Conservation (phyloP, 257 asterid species). For the Misopates orontium region DNA sequence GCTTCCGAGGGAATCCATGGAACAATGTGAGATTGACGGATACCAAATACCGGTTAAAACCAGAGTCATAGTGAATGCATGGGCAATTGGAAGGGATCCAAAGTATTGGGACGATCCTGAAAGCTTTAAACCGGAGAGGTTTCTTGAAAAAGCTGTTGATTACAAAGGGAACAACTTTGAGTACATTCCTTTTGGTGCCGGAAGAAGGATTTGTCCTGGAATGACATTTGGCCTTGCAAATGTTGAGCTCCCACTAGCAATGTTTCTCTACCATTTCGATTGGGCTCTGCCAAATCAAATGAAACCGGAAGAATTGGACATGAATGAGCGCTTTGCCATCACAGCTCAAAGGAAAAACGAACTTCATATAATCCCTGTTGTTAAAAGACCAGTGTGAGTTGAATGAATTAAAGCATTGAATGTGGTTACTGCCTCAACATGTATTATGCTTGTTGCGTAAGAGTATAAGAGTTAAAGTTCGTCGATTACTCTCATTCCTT, state of each 20-base stretch:
- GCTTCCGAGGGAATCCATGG: slow-evolving; percentile 14
- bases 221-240: slow-evolving; percentile 21
- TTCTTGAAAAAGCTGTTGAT: slow-evolving; percentile 7
- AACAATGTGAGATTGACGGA: slow-evolving; percentile 20
- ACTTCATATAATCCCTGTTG: slow-evolving; percentile 15
- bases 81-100: slow-evolving; percentile 27
- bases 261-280: slow-evolving; percentile 26
- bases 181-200: slow-evolving; percentile 28
- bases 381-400: slow-evolving; percentile 6
- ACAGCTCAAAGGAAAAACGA: slow-evolving; percentile 23
- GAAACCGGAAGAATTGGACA: slow-evolving; percentile 22
- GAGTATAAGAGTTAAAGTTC: too few relatives aligned
- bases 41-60: slow-evolving; percentile 26
- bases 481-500: too few relatives aligned
- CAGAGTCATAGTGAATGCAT: slow-evolving; percentile 23
- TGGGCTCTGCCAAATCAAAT: slow-evolving; percentile 28
- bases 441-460: too few relatives aligned
- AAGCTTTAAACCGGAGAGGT: slow-evolving; percentile 28
- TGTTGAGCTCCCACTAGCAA: slow-evolving; percentile 26
- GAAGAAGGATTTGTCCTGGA: slow-evolving; percentile 38
- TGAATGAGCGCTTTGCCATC: slow-evolving; percentile 28
- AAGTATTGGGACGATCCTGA: slow-evolving; percentile 22
- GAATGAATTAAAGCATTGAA: too few relatives aligned
- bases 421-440: too few relatives aligned
- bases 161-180: slow-evolving; percentile 11